Base-by-base conservation (phyloP, 805 yeast species). In the Spathaspora girioi region DNA sequence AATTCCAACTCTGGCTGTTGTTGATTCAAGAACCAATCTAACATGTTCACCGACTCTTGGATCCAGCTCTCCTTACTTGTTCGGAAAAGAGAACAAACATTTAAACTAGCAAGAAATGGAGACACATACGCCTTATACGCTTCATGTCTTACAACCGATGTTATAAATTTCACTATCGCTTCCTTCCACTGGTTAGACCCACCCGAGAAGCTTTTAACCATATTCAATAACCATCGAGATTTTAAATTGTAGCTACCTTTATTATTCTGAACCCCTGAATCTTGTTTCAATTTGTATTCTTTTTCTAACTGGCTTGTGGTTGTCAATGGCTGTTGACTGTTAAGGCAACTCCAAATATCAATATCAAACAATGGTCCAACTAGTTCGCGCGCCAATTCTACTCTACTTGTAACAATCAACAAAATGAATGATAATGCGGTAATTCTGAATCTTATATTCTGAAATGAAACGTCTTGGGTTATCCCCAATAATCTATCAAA, bases 401-500 rank as follows among this genome's bases (percentile, higher is more conserved):
- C 11, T 14, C 40, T 18, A 18, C 15, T 29, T 5, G 15, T 31
- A 10, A 20, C 35, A 10, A 45, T 12, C 29, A 27, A 14, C 6
- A 32, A 31, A 31, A 45, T 35, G 10, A 45, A 45, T 18, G 14
- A 17, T 5, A 45, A 18, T 6, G 26, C 17, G 4, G 40, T 15
- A 11, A 45, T 20, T n/a, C 17, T 45, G 15, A 45, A 45, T 17
- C 47, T 29, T 3, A 14, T 17, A 20, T 45, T 45, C 10, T 29
- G 38, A 15, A 45, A 45, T 17, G 15, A 7, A 7, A 18, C 20
- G 31, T 45, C 47, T 19, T 45, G 47, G 15, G 40, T 18, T 10
- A 12, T 55, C 56, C 32, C 66, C 65, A 2, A 47, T 17, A 45
- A 45, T 19, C 47, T 17, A 14, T 31, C 29, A 20, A 45, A 29